Evolutionary conservation across 371 early-diverging fungal species (phyloP), one percentile per base, ranked within the genome.

Genomic region (Apophysomyces variabilis): DNA sequence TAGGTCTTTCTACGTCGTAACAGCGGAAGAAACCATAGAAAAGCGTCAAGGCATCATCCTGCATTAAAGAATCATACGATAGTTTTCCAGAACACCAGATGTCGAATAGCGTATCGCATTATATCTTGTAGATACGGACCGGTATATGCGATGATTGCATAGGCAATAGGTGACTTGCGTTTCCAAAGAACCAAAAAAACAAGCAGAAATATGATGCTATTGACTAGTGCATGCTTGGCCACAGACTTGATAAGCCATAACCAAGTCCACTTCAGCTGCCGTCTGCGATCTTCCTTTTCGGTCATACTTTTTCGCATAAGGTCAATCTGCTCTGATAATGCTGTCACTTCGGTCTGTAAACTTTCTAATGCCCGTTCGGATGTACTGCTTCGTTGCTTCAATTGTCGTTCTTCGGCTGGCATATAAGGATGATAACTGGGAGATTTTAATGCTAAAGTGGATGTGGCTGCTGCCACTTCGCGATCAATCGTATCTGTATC

Each of bases 311-410:
- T 56, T 47, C 77, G 60, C 11, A 83, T 35, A 32, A 71, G 60
- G 44, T 83, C 83, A n/a, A 85, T 67, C 58, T 80, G 78, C 56
- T 85, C 83, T 7, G 82, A 73, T 35, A 85, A 58, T 5, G 78
- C 83, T 3, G 82, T 70, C 1, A 85, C 77, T 46, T 85, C 80
- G 0, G 85, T 83, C 38, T 85, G 85, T 16, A 85, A 58, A 26
- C 60, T 72, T 59, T 85, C 85, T 6, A 85, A 45, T 6, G 82
- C 83, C 32, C 73, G 54, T 61, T 79, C 79, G 5, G 74, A 66
- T 7, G 57, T 60, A 4, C 59, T 54, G 7, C 58, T 32, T 38
- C 57, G 60, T 2, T 54, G 39, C 57, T 57, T 61, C 18, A 58
- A 37, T 36, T 63, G 43, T 16, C 56, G 66, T 5, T 26, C 50